Percentiles rank a stretch among this genome's conserved stretches.
phyloP scores from a whole-genome alignment of 768 basidiomycete species.

The Kwoniella dendrophila region DNA sequence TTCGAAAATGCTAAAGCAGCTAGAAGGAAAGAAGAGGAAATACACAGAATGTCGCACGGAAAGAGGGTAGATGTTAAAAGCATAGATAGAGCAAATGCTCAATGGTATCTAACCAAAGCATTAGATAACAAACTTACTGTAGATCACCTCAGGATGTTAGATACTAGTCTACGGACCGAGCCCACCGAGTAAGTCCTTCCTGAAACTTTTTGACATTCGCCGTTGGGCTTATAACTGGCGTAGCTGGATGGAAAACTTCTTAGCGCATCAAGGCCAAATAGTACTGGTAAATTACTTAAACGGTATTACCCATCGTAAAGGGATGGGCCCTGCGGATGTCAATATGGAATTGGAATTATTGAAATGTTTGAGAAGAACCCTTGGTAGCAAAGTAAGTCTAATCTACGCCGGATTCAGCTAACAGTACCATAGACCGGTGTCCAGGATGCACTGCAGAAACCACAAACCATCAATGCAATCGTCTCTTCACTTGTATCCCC shows the following conservation, averaged over 20 bases:
- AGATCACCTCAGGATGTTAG: conserved; percentile 75
- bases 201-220: conserved; percentile 2
- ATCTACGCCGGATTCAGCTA: conserved; percentile 10
- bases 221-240: not conserved
- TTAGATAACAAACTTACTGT: conserved; percentile 80
- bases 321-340: conserved; percentile 63
- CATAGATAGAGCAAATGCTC: conserved; percentile 67
- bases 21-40: conserved; percentile 60
- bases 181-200: conserved; percentile 67
- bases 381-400: conserved; percentile 63
- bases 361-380: conserved; percentile 79
- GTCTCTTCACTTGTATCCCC: conserved; percentile 80
- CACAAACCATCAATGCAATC: conserved; percentile 74
- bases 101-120: conserved; percentile 92
- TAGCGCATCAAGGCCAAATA: conserved; percentile 42
- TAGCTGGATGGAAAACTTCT: conserved; percentile 44
- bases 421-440: conserved; percentile 65
- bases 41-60: conserved; percentile 58
- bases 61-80: conserved; percentile 56
- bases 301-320: conserved; percentile 55
- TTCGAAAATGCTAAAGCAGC: conserved; percentile 64
- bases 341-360: conserved; percentile 81
- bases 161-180: conserved; percentile 73
- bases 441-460: conserved; percentile 72
- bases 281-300: conserved; percentile 45